Base-by-base conservation (phyloP, 257 asterid genomes). In the Cordia subcordata region DNA sequence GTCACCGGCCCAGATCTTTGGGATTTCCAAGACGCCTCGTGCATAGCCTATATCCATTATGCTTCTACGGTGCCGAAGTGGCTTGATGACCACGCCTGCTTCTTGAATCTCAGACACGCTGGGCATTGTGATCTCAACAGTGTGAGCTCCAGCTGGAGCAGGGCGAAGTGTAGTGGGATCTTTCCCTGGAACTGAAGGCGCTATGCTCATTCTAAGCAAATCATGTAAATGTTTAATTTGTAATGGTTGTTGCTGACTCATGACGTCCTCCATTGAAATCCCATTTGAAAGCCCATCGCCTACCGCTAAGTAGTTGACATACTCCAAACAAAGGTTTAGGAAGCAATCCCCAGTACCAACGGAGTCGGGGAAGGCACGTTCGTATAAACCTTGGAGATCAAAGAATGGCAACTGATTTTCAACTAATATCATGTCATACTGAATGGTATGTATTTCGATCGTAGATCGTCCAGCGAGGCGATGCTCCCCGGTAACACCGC, bases 401-500 rank as follows among this genome's bases (percentile, higher is more conserved):
- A 80, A 74, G 46, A 71, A 77, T 4, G 83, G 86, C 35, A 77
- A 20, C 14, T 77, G 84, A 60, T 77, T 81, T 51, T 77, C 87
- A 11, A 81, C 38, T 53, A 75, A n/a, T 20, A 81, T 33, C 66
- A 75, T 10, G 47, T 81, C 87, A 33, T 55, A 58, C 19, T 40
- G 23, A 10, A 69, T 8, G 20, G n/a, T n/a, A n/a, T n/a, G n/a
- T n/a, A n/a, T n/a, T n/a, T 60, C 64, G 45, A 59, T 50, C 13
- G 10, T 4, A 42, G 10, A 3, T 11, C 47, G 15, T 49, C 47
- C 4, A 72, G 12, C 45, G 58, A 27, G 68, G 17, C 57, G 65
- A 14, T 71, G 42, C 0, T 47, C 12, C 4, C 74, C 55, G 62
- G 11, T 32, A 44, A 15, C 53, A 50, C 40, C 62, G 77, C 14